Evolutionary conservation across 768 basidiomycete genomes (phyloP).

Genomic region (Suillus lakei): DNA sequence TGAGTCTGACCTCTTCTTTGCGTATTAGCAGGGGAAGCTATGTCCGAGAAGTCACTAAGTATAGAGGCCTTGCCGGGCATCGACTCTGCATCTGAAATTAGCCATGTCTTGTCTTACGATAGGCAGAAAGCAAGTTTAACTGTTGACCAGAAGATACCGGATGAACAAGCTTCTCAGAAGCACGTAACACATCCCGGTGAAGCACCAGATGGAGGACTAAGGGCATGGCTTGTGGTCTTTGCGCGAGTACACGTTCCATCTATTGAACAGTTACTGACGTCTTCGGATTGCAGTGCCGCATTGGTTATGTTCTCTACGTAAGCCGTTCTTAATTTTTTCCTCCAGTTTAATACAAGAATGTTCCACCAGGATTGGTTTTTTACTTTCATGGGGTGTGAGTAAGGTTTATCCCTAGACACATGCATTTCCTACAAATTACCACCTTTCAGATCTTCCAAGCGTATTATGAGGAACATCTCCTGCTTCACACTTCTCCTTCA

Average conservation of each 20-base stretch:
- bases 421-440: constrained; percentile 2
- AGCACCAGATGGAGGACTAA: constrained; percentile 34
- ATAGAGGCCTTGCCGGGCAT: background rate
- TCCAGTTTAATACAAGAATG: background rate
- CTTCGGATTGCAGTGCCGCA: constrained; percentile 44
- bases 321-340: constrained; percentile 2
- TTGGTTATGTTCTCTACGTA: constrained; percentile 1
- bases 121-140: background rate
- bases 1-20: background rate
- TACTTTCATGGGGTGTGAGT: constrained; percentile 78
- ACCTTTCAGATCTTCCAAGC: constrained; percentile 66
- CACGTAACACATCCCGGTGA: constrained; percentile 25
- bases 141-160: background rate
- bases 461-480: constrained; percentile 63
- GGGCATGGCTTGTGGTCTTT: constrained; percentile 35
- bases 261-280: constrained; percentile 23
- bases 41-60: background rate
- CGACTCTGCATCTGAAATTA: background rate
- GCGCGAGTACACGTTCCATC: constrained; percentile 21
- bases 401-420: background rate
- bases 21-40: background rate
- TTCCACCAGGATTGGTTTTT: constrained; percentile 61
- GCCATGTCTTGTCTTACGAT: background rate
- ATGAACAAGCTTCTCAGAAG: constrained; percentile 10
- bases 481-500: constrained; percentile 57